Evolutionary conservation across 495 filamentous ascomycete species (phyloP), one percentile per base, ranked within the genome.

Genomic region (Zalerion maritima): DNA sequence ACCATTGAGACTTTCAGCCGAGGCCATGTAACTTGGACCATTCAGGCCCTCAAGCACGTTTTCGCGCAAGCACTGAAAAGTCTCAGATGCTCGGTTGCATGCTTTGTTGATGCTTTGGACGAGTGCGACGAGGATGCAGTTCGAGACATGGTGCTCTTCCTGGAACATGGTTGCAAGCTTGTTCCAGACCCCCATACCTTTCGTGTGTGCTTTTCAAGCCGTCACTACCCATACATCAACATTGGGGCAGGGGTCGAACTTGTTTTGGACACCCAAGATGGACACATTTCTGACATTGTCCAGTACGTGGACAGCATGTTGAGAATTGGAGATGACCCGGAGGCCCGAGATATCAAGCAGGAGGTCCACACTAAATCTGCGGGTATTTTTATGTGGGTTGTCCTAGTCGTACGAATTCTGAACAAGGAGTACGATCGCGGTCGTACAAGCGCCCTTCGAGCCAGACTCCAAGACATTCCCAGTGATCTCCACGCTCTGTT

Each of bases 301-400:
- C n/a, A n/a, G n/a, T n/a, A n/a, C n/a, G n/a, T n/a, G n/a, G n/a
- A n/a, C n/a, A n/a, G n/a, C n/a, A n/a, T n/a, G n/a, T n/a, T n/a
- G n/a, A n/a, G n/a, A n/a, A n/a, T n/a, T n/a, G n/a, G n/a, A n/a
- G n/a, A n/a, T n/a, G n/a, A n/a, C n/a, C n/a, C n/a, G n/a, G n/a
- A n/a, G n/a, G n/a, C n/a, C n/a, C n/a, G n/a, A n/a, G 4, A 14
- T 0, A 24, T 43, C 27, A 39, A 27, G 14, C 16, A 24, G 8
- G 31, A 45, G 19, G 17, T 45, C 10, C 21, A 28, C 9, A 11
- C 33, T 1, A 39, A 30, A 24, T 17, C 42, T 9, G 21, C 36
- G 7, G 54, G 59, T 3, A 40, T 60, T 13, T 64, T 64, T 18
- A 36, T 60, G 26, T 63, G 55, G 57, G 47, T 56, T 3, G 39